Base-by-base conservation (phyloP, 2,329 filamentous ascomycete genomes). In the Penicillium sp. region DNA sequence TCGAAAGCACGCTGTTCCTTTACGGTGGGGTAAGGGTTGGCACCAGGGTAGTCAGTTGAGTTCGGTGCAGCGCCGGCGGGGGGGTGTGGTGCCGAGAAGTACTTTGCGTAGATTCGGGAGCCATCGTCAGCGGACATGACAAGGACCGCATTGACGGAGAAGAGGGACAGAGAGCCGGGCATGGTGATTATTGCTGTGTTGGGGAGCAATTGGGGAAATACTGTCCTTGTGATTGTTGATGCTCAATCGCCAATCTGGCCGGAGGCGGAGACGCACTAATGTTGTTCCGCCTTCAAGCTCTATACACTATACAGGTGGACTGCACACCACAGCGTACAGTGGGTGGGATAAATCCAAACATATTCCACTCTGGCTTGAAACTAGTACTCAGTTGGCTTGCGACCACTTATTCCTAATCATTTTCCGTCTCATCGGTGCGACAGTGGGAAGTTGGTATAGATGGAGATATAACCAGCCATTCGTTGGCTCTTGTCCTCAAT, bases 1-100 rank as follows among this genome's bases (percentile, higher is more conserved):
- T 98, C 93, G 65, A 98, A 98, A 2, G 87, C 80, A 71, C 94
- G 95, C 74, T 98, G 93, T 61, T 94, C 83, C 76, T 96, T 96
- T 49, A 93, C 73, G 51, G 88, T 88, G 52, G 87, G 77, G 72
- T 96, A 97, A 21, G 90, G 88, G 67, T 86, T 88, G 57, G 79
- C 78, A 64, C 79, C 79, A 40, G 79, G 79, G 62, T 78, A 80
- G 64, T 79, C 74, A 59, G 72, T 74, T 45, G 79, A 74, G 60
- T 80, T 76, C 58, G 77, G 73, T 49, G 77, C 70, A 51, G 72
- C 69, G 61, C 75, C 75, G 75, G 85, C 70, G 69, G 85, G 75
- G 71, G 75, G 71, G 66, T 87, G 84, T 52, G 84, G 84, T 56
- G 83, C 77, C 54, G 76, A 78, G 77, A 91, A 95, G 80, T 95